phyloP scores from a whole-genome alignment of 257 asterid species.

The Solanum clarkiae region DNA sequence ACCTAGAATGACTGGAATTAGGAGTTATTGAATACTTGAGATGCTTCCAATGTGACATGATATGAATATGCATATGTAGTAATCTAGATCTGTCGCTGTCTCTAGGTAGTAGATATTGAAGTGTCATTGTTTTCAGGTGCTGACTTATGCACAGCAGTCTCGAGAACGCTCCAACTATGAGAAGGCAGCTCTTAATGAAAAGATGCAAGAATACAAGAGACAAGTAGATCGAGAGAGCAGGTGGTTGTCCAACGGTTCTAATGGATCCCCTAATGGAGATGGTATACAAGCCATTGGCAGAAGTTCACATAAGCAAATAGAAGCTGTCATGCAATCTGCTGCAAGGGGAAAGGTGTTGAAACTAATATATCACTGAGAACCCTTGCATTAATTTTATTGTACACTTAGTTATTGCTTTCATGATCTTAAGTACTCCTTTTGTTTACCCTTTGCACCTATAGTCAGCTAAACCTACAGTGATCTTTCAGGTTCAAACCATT shows the following conservation, averaged over 20 bases:
- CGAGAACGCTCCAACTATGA: conserved; percentile 91
- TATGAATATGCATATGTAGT: neutral
- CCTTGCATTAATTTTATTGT: neutral
- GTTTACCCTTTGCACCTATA: neutral
- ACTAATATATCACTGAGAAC: neutral
- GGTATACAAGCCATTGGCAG: conserved; percentile 96
- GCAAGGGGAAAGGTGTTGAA: conserved; percentile 84
- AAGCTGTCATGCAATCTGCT: conserved; percentile 98
- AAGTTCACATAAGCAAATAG: conserved; percentile 98
- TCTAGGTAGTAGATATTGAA: neutral
- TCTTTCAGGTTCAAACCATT: conserved; percentile 92
- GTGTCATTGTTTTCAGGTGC: conserved; percentile 39
- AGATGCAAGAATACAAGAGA: conserved; percentile 95
- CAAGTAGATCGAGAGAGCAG: conserved; percentile 92
- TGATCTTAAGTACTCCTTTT: neutral
- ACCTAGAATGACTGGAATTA: neutral
- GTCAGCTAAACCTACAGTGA: conserved; percentile 12
- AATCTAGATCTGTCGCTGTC: neutral
- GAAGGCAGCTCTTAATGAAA: conserved; percentile 94
- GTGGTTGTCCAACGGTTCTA: conserved; percentile 76
- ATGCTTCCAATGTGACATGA: neutral
- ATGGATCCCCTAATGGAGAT: conserved; percentile 96
- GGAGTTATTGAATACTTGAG: neutral
- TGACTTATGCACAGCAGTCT: conserved; percentile 93
- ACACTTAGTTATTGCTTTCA: neutral